These are phyloP conservation scores for Pythium periplocum DNA, from an alignment of 352 stramenopile genomes.

Conservation along the genomic window DNA sequence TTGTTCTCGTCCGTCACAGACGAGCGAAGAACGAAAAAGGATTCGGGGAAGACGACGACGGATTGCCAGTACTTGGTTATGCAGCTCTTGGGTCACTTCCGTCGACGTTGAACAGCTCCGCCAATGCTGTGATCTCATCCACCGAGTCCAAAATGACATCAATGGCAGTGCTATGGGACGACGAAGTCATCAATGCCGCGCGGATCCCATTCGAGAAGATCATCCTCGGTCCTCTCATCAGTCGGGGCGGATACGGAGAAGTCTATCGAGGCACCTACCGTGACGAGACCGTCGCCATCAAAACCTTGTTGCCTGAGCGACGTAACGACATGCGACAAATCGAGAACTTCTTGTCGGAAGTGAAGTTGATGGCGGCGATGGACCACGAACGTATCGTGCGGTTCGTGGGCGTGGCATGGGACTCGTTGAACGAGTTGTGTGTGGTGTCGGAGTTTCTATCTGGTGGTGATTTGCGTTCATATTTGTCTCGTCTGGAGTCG, in stretches of 20 bases:
- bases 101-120: too few species aligned
- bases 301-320: constrained; percentile 43
- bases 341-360: constrained; percentile 41
- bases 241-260: constrained; percentile 46
- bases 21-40: background rate
- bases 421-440: constrained; percentile 19
- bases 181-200: constrained; percentile 10
- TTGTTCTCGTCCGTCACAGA: background rate
- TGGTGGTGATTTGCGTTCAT: constrained; percentile 13
- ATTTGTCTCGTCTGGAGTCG: constrained; percentile 26
- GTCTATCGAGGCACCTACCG: constrained; percentile 47
- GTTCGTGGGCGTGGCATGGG: constrained; percentile 69
- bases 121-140: background rate
- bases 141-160: background rate
- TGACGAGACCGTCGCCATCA: constrained; percentile 44
- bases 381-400: constrained; percentile 57
- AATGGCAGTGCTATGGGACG: background rate
- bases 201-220: constrained; percentile 46
- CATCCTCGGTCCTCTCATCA: constrained; percentile 30
- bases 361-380: constrained; percentile 49
- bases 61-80: background rate
- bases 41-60: background rate
- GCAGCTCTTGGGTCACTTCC: too few species aligned
- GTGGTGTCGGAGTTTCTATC: constrained; percentile 23
- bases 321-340: constrained; percentile 50